Conservation (phyloP, 768 basidiomycete genomes). For the Podaxis rugospora region DNA sequence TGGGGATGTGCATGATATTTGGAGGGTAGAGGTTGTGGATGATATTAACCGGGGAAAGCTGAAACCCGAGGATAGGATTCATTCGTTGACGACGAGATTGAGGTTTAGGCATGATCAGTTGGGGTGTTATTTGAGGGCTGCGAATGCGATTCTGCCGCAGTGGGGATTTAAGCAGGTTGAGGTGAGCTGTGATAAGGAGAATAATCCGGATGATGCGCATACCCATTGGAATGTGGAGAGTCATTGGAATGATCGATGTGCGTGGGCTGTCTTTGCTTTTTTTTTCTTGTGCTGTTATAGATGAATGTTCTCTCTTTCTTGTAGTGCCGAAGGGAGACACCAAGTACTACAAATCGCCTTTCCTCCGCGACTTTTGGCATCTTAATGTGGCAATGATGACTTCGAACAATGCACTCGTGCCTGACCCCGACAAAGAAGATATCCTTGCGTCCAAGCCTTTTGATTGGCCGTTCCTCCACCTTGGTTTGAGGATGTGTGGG, state of each 20-base stretch:
- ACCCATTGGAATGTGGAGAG: conserved; percentile 99
- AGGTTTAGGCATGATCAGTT: conserved; percentile 73
- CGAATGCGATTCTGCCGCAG: conserved; percentile 85
- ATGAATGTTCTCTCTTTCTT: not conserved
- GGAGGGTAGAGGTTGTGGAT: conserved; percentile 92
- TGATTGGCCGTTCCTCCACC: conserved; percentile 90
- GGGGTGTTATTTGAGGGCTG: conserved; percentile 88
- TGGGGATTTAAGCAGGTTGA: conserved; percentile 99
- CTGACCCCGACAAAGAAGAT: conserved; percentile 98
- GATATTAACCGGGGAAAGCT: conserved; percentile 68
- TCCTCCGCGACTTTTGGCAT: conserved; percentile 97
- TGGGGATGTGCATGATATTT: conserved; percentile 87
- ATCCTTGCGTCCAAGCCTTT: conserved; percentile 89
- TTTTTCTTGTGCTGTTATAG: not conserved
- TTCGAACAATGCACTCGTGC: conserved; percentile 96
- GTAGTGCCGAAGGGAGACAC: conserved; percentile 79
- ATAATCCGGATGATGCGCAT: conserved; percentile 72
- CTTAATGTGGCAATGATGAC: conserved; percentile 99
- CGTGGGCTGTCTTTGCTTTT: conserved; percentile 28
- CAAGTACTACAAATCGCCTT: conserved; percentile 86
- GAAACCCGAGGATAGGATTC: conserved; percentile 60
- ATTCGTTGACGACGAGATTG: conserved; percentile 87
- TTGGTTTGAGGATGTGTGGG: conserved; percentile 95
- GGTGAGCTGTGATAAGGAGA: conserved; percentile 89
- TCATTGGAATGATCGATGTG: conserved; percentile 93